Percentiles rank a stretch among this genome's conserved stretches.
phyloP scores from a whole-genome alignment of 2,329 filamentous ascomycete genomes.

The Talaromyces amestolkiae region DNA sequence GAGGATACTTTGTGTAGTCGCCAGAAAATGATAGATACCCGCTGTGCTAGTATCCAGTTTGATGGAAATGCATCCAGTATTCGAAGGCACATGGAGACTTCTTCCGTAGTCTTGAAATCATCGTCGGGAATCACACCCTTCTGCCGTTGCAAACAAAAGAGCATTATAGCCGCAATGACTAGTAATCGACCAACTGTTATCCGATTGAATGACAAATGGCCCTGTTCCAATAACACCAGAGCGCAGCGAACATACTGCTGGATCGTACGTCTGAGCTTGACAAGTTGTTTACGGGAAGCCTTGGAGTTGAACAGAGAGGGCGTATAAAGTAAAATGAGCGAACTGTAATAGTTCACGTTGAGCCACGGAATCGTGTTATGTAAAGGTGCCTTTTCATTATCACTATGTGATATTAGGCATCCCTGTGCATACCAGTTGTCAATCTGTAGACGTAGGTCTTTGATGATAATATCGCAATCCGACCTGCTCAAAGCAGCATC shows the following conservation, averaged over 20 bases:
- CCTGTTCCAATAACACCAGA: background rate
- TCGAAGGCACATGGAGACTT: background rate
- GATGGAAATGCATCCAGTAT: background rate
- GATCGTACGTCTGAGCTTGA: background rate
- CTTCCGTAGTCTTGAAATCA: background rate
- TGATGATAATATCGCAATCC: background rate
- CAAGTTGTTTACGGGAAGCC: background rate
- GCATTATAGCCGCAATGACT: background rate
- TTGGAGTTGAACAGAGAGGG: background rate
- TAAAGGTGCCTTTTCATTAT: background rate
- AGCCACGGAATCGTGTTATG: background rate
- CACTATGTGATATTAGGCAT: background rate
- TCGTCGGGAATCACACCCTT: background rate
- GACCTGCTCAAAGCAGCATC: background rate
- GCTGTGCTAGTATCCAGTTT: background rate
- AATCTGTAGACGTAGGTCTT: background rate
- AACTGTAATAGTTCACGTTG: background rate
- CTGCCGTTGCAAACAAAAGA: background rate
- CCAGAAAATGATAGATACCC: background rate
- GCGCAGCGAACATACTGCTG: background rate
- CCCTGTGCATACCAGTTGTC: background rate
- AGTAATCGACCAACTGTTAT: background rate
- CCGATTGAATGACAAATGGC: background rate
- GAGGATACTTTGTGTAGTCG: background rate
- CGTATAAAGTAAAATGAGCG: background rate